Percentiles rank a stretch among this genome's conserved stretches.
Evolutionary conservation across 140 eudicot genomes (phyloP).

Genomic region (Ambrosia hybrid): DNA sequence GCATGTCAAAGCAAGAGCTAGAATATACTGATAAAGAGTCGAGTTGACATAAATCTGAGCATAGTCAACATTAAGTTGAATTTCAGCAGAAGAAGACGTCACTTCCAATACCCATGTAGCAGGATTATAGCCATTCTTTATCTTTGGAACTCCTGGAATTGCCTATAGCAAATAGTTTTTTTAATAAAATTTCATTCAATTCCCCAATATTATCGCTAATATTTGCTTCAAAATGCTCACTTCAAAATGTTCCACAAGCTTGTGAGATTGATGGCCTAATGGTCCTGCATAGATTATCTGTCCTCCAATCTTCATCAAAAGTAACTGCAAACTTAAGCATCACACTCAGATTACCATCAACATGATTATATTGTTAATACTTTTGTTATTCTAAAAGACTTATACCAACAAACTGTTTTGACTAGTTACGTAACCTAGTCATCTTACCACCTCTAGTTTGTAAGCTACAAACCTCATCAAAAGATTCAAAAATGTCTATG

Average conservation of each 20-base stretch:
- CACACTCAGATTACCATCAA: neutral
- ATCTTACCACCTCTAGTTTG: neutral
- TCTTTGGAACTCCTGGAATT: conserved; percentile 43
- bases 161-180: conserved; percentile 28
- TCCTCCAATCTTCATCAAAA: conserved; percentile 54
- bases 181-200: neutral
- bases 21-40: conserved; percentile 37
- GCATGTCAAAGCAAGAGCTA: neutral
- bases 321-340: conserved; percentile 7
- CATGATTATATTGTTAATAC: neutral
- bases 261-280: conserved; percentile 51
- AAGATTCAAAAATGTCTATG: conserved; percentile 18
- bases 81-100: conserved; percentile 36
- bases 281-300: conserved; percentile 57
- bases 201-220: neutral
- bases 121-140: conserved; percentile 54
- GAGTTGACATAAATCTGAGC: conserved; percentile 48
- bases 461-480: conserved; percentile 17
- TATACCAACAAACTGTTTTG: no score
- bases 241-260: conserved; percentile 53
- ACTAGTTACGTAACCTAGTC: no score
- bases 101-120: conserved; percentile 65
- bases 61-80: conserved; percentile 47
- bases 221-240: conserved; percentile 19
- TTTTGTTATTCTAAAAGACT: no score